Base-by-base conservation (phyloP, 2,329 filamentous ascomycete species). In the Penicillium palitans region DNA sequence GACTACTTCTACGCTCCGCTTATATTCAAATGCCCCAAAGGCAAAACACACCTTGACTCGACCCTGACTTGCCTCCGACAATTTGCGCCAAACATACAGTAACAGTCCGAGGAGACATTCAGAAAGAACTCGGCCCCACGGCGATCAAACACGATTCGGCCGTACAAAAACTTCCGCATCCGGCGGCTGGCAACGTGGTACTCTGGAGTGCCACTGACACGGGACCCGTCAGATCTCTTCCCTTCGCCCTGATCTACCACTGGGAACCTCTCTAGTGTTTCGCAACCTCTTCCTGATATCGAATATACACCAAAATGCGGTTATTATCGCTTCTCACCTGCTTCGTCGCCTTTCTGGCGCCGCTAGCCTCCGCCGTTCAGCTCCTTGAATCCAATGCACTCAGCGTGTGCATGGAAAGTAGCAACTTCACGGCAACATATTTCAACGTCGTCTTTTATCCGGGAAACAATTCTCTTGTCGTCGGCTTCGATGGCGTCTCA, bases 341-440 rank as follows among this genome's bases (percentile, higher is more conserved):
- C 62, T 65, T 79, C 55, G 62, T 78, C 63, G 73, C 75, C 66
- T 70, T 78, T 55, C 61, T 78, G 59, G 69, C 75, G n/a, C 72
- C 84, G 52, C 76, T 84, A 59, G 82, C 80, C 57, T 79, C 84
- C 58, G 89, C 85, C 62, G 81, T 86, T 71, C 83, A 82, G 63
- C 80, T 91, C 70, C 89, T 98, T 69, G 82, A 87, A 68, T 95
- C 93, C 56, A 90, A 84, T 72, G 96, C 93, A 35, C 84, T 97
- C 66, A 92, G 90, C 75, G 84, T 89, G 47, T 97, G 93, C 78
- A 90, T 93, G 81, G 81, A 86, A 59, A 88, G 93, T 76, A 93
- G 90, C 29, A 88, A 87, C 70, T 96, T 97, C 76, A 90, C 90
- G 5, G 92, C 93, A 68, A 92, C 89, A 67, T 83, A 95, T 59